Evolutionary conservation across 768 basidiomycete species (phyloP), one percentile per base, ranked within the genome.

Genomic region (Rhodosporidiobolus sp.): DNA sequence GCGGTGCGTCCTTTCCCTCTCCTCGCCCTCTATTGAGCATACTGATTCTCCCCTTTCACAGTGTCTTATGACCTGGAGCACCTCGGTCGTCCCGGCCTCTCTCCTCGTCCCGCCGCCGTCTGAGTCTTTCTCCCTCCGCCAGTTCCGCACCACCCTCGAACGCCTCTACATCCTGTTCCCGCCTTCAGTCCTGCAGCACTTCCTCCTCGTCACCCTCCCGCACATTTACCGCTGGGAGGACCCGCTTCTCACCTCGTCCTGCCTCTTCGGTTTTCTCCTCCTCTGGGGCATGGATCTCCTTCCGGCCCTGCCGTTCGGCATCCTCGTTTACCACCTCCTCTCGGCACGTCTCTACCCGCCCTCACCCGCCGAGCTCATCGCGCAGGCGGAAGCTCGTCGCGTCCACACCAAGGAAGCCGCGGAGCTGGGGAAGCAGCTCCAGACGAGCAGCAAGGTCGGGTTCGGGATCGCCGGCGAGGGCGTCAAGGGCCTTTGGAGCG

Each of bases 81-180:
- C 56, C 2, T 10, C 54, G 26, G n/a, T 52, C 35, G 45, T 61
- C 22, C 67, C 68, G 20, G 32, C 67, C 4, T 30, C 59, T 5
- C 64, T 69, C 19, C 28, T 73, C 35, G 45, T 35, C 6, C 63
- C 64, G 1, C 59, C 72, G 0, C 56, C 64, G 30, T 34, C 48
- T 0, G 14, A 50, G 11, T 26, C 32, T 1, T 70, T 74, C 58
- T 65, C 64, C 52, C 26, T 74, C 46, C 63, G 63, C 19, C 22
- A 32, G 22, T 16, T 66, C n/a, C 61, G 58, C 26, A 11, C n/a
- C 65, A 50, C 64, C 45, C 65, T 70, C n/a, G 63, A 65, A 43
- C 65, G 73, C 3, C 24, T 67, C 22, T 70, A 74, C 65, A 38
- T 74, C 35, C 55, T 74, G 20, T 53, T 55, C 24, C 73, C 73